These are phyloP conservation scores for Tylopilus orsonianus DNA, from an alignment of 1,284 basidiomycete genomes.

Conservation along the genomic window DNA sequence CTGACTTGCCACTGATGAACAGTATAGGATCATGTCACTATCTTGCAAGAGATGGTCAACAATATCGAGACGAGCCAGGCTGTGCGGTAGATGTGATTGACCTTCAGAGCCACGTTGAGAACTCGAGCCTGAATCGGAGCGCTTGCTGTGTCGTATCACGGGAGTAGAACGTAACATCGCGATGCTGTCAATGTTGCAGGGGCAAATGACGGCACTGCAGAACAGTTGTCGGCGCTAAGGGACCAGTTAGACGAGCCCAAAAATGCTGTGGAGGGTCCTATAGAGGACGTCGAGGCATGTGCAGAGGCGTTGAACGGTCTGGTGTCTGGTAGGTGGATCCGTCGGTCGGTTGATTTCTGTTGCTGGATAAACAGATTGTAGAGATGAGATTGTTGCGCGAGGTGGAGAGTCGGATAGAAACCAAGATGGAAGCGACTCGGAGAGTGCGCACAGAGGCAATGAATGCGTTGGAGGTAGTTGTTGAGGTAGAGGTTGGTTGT, in stretches of 20 bases:
- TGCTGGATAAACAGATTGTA: conserved; percentile 18
- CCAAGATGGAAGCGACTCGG: conserved; percentile 31
- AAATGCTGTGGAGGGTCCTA: conserved; percentile 12
- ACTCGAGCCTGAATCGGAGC: conserved; percentile 37
- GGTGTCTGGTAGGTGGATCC: conserved; percentile 30
- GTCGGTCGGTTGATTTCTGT: background rate
- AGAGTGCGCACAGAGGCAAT: conserved; percentile 32
- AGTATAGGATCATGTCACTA: conserved; percentile 26
- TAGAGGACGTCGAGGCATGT: conserved; percentile 29
- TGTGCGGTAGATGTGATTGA: conserved; percentile 40
- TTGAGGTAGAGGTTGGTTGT: conserved; percentile 25
- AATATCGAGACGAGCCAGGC: conserved; percentile 27
- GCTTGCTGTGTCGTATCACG: conserved; percentile 32
- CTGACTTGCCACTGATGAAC: conserved; percentile 10
- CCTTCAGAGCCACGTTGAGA: conserved; percentile 41
- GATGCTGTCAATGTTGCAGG: conserved; percentile 40
- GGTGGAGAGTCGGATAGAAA: conserved; percentile 33
- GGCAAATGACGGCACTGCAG: conserved; percentile 21
- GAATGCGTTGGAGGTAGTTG: conserved; percentile 18
- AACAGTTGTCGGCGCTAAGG: no score
- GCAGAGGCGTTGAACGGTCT: conserved; percentile 29
- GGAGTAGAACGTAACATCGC: conserved; percentile 34
- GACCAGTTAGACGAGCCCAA: no score
- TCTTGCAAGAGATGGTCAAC: conserved; percentile 21
- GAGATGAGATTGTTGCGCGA: conserved; percentile 37